Base-by-base conservation (phyloP, 495 filamentous ascomycete genomes). In the Bryoglossum gracile region DNA sequence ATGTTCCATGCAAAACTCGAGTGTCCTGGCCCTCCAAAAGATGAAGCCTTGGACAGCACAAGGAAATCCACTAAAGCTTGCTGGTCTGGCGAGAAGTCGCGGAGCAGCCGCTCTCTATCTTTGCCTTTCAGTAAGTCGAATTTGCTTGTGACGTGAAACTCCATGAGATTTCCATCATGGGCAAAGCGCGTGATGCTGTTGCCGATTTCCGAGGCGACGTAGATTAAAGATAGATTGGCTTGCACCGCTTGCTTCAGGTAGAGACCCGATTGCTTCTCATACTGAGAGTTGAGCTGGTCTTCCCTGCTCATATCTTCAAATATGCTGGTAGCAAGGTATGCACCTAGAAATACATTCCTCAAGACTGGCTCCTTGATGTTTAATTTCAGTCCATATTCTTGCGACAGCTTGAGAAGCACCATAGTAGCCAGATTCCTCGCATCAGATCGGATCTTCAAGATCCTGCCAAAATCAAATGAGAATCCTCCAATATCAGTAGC, bases 1-100 rank as follows among this genome's bases (percentile, higher is more conserved):
- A 58, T 23, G 46, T 54, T 55, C 56, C 56, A 58, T n/a, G 51
- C 48, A 46, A 58, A 55, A 41, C 33, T 38, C 14, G 39, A 50
- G 25, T 58, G 56, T 11, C 47, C 51, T 23, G 55, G 33, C 5
- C 56, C 56, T 8, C 26, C 47, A 45, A 58, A 58, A 14, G 51
- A 42, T 17, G 37, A 37, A 3, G 44, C 43, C 34, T 52, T 55
- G 21, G 46, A 42, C 35, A 58, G 22, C 17, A 58, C 51, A 32
- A 58, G 33, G 34, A 33, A 58, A 33, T 58, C 56, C 33, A 58
- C 51, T 8, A 58, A 11, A 4, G 47, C 47, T 35, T 55, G 51
- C 44, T 58, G 56, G 46, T 58, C 56, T 35, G 34, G 46, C 18
- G 16, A 50, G 18, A 58, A 36, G 9, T 17, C 40, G 1, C 23